Evolutionary conservation across 2,329 filamentous ascomycete species (phyloP).

Genomic region (Neurospora crassa): DNA sequence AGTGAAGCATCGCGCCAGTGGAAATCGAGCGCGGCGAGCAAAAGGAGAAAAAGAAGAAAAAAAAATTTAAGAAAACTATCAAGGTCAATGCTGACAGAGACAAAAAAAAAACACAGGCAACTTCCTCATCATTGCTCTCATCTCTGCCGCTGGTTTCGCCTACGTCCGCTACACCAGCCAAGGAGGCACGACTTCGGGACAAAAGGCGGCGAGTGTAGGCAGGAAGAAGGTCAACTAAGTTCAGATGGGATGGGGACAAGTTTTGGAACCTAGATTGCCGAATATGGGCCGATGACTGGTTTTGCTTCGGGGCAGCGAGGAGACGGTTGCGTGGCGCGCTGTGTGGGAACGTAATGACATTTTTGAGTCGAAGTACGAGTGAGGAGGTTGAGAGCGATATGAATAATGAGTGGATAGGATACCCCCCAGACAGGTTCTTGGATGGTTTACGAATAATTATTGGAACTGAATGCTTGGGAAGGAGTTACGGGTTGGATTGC

Average conservation of each 20-base stretch:
- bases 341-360: background rate
- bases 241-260: background rate
- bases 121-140: constrained; percentile 21
- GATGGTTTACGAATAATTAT: background rate
- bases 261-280: background rate
- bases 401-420: background rate
- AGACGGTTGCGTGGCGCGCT: background rate
- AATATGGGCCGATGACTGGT: background rate
- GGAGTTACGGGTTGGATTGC: background rate
- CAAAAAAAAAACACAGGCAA: constrained; percentile 10
- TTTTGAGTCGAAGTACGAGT: background rate
- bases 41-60: too few relatives aligned
- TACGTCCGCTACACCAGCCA: constrained; percentile 16
- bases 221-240: constrained; percentile 16
- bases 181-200: constrained; percentile 10
- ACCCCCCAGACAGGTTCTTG: background rate
- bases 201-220: constrained; percentile 4
- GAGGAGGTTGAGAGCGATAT: background rate
- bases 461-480: background rate
- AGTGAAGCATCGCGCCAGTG: too few relatives aligned
- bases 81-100: too few relatives aligned
- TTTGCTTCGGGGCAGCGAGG: background rate
- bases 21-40: too few relatives aligned
- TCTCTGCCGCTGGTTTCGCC: constrained; percentile 19
- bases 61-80: too few relatives aligned